These are phyloP conservation scores for Bertia moriformis DNA, from an alignment of 2,329 filamentous ascomycete genomes.

Conservation along the genomic window DNA sequence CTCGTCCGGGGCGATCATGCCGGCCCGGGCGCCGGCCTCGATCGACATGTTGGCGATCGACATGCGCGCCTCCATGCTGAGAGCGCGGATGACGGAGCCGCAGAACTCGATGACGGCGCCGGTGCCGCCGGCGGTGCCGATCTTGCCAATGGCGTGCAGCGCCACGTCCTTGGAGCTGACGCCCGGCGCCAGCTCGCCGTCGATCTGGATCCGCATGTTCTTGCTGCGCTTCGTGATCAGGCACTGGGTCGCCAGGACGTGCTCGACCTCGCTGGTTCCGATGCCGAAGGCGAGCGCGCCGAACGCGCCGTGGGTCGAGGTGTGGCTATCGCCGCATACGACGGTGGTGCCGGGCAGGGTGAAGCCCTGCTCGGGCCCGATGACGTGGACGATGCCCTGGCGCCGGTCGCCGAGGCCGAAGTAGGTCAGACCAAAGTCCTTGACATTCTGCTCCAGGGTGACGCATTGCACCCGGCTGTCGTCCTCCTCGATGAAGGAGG, in stretches of 20 bases:
- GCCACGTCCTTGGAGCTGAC: conserved; percentile 95
- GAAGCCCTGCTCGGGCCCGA: conserved; percentile 96
- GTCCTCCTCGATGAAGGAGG: conserved; percentile 83
- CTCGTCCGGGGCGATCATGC: conserved; percentile 93
- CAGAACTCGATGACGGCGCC: conserved; percentile 95
- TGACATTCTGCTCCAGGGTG: conserved; percentile 93
- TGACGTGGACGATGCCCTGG: conserved; percentile 96
- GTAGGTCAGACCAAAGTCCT: conserved; percentile 90
- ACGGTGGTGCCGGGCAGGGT: conserved; percentile 93
- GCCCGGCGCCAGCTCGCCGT: conserved; percentile 75
- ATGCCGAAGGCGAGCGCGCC: conserved; percentile 92
- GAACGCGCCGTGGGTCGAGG: conserved; percentile 93
- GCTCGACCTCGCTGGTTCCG: conserved; percentile 94
- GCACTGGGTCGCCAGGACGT: conserved; percentile 91
- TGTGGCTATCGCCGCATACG: conserved; percentile 95
- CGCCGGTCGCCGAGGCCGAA: conserved; percentile 93
- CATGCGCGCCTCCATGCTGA: conserved; percentile 97
- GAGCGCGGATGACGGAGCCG: conserved; percentile 73
- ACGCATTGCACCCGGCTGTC: conserved; percentile 88
- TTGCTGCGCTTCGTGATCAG: conserved; percentile 89
- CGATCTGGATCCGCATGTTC: conserved; percentile 95
- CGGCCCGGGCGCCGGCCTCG: conserved; percentile 84
- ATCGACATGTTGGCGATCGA: conserved; percentile 99
- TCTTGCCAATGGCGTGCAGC: conserved; percentile 79
- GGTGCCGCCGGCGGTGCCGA: conserved; percentile 88